These are phyloP conservation scores for Scutellaria minor DNA, from an alignment of 257 asterid species.

Conservation along the genomic window DNA sequence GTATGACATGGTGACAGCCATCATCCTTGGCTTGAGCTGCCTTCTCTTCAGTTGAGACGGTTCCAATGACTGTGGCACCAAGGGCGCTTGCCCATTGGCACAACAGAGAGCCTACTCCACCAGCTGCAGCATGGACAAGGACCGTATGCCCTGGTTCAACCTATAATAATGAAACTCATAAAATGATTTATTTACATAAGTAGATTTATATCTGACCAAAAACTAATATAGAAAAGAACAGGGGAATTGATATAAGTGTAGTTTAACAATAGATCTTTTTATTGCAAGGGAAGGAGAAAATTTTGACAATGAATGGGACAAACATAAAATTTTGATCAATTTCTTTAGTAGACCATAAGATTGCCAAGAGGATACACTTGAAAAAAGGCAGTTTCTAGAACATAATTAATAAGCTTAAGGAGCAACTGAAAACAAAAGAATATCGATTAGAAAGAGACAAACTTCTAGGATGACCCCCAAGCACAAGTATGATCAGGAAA, in stretches of 20 bases:
- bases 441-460: not conserved
- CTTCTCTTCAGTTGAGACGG: constrained; percentile 88
- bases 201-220: not conserved
- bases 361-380: not conserved
- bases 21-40: constrained; percentile 91
- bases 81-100: constrained; percentile 97
- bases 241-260: not conserved
- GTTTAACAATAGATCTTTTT: not conserved
- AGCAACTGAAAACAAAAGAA: constrained; percentile 14
- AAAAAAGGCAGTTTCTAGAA: not conserved
- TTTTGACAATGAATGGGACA: not conserved
- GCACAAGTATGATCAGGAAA: not conserved
- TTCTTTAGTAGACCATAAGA: not conserved
- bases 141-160: constrained; percentile 87
- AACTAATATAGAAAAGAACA: constrained; percentile 4
- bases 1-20: constrained; percentile 89
- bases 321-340: not conserved
- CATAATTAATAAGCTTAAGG: not conserved
- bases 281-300: constrained; percentile 5
- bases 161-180: constrained; percentile 38
- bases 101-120: constrained; percentile 92
- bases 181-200: constrained; percentile 5
- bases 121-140: constrained; percentile 97
- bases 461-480: not conserved
- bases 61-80: constrained; percentile 95